Evolutionary conservation across 768 basidiomycete species (phyloP), one percentile per base, ranked within the genome.

Genomic region (Russula virescens): DNA sequence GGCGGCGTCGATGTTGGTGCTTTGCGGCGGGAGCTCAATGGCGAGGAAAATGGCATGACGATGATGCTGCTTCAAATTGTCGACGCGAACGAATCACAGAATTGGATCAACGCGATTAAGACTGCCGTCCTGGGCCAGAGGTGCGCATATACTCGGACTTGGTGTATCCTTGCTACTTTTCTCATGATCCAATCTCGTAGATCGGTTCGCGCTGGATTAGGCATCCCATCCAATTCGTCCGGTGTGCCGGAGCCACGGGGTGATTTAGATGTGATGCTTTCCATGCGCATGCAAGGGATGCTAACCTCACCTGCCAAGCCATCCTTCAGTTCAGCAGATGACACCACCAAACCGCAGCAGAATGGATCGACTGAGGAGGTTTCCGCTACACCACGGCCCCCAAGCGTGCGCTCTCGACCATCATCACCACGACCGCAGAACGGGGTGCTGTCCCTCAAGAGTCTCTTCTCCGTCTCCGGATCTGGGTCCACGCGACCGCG

Each of bases 251-350:
- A 89, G 63, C 88, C 88, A 23, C 79, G 84, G 50, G 89, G 89
- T 7, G 89, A 91, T 69, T 82, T 91, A 77, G 89, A 91, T 70
- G 89, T 91, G 51, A 88, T 90, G 82, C 78, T 91, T 40, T 86
- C 87, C 34, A 89, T 91, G 79, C 85, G 85, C 52, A 78, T 83
- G 35, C 87, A 89, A 67, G 84, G 81, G n/a, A 73, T 84, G 57
- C 75, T 78, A 65, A 75, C 76, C 31, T 77, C 77, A n/a, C 66
- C 69, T 9, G 51, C 53, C 21, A 52, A 62, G 18, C 58, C 68
- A 38, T 28, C 62, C 18, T 68, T 66, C 66, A 62, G 46, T 16
- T 9, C 40, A 13, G 35, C 34, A 35, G 66, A 51, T 18, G 62
- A 66, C 11, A 19, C 60, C 18, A 52, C 7, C 35, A 58, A 61